Percentiles rank a stretch among this genome's conserved stretches.
Evolutionary conservation across 495 filamentous ascomycete genomes (phyloP).

Genomic region (Oleoguttula mirabilis): DNA sequence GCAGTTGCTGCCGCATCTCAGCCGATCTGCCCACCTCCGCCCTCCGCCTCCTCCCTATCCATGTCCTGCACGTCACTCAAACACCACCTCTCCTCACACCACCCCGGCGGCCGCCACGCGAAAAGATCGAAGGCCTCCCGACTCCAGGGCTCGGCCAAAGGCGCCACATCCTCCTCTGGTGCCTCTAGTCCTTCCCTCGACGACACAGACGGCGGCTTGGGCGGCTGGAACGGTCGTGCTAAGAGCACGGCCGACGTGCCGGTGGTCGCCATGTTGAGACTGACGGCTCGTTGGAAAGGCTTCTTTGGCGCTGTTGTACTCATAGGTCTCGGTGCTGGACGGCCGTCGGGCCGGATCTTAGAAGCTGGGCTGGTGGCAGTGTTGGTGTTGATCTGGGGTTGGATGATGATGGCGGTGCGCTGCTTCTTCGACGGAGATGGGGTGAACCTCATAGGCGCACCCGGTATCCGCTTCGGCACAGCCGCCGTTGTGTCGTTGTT

Average conservation of each 20-base stretch:
- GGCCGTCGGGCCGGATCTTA: too few species aligned
- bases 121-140: constrained; percentile 49
- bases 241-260: constrained; percentile 11
- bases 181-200: background rate
- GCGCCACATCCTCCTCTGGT: background rate
- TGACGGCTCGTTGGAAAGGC: constrained; percentile 9
- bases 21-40: too few species aligned
- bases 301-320: too few species aligned
- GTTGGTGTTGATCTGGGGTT: background rate
- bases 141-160: constrained; percentile 35
- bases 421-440: constrained; percentile 6
- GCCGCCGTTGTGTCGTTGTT: constrained; percentile 5
- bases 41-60: too few species aligned
- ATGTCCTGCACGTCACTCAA: too few species aligned
- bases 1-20: too few species aligned
- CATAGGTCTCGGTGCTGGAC: too few species aligned
- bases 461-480: constrained; percentile 11
- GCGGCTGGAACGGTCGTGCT: constrained; percentile 7
- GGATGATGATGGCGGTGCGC: background rate
- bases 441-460: constrained; percentile 13
- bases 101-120: constrained; percentile 36
- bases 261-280: constrained; percentile 5
- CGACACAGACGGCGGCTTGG: background rate
- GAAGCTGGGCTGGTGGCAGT: too few species aligned
- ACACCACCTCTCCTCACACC: constrained; percentile 21